Evolutionary conservation across 2,329 filamentous ascomycete species (phyloP).

Genomic region (Periconia sp.): DNA sequence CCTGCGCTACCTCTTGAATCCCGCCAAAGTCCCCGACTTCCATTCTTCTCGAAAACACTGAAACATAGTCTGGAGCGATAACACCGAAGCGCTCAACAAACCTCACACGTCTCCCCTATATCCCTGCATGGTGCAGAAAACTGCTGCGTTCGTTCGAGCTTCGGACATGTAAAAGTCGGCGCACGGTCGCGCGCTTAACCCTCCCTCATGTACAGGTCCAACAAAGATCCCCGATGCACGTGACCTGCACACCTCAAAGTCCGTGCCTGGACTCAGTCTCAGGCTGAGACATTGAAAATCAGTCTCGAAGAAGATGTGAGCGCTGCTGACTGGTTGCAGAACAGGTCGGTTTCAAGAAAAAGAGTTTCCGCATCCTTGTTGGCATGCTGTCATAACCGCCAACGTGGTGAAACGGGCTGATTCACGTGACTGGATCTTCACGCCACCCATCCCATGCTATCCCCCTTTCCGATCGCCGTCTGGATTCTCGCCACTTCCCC

Average conservation of each 20-base stretch:
- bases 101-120: neutral
- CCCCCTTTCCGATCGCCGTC: neutral
- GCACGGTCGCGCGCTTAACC: conserved; percentile 1
- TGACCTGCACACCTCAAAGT: neutral
- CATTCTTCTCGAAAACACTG: neutral
- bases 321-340: neutral
- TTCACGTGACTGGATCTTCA: neutral
- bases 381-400: neutral
- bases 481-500: neutral
- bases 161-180: neutral
- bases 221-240: neutral
- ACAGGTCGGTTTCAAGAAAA: neutral
- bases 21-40: conserved; percentile 1
- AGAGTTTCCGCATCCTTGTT: neutral
- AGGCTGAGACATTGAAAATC: neutral
- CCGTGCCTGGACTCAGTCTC: neutral
- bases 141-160: neutral
- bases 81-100: neutral
- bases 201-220: neutral
- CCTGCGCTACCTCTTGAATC: neutral
- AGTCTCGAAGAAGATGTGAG: neutral
- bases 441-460: neutral
- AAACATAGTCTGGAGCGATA: neutral
- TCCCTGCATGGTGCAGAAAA: neutral
- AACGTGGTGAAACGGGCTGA: neutral